A percentile compares a stretch with the other conserved stretches of the same genome.
Evolutionary conservation across 148 eudicot genomes (phyloP).

Genomic region (Camellia japonica): DNA sequence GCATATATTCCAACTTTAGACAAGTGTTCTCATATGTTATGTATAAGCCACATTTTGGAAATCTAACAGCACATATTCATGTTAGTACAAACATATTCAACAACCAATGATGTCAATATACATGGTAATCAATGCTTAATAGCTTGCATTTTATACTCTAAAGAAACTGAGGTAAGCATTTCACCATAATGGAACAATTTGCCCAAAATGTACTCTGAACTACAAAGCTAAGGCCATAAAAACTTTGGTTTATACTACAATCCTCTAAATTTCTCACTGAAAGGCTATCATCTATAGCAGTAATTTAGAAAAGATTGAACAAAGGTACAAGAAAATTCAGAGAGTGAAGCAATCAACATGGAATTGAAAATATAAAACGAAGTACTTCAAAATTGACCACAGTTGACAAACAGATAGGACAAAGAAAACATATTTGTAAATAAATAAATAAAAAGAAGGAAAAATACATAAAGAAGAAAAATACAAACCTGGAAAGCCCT

Average conservation of each 20-base stretch:
- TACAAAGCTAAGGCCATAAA: neutral
- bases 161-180: neutral
- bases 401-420: no score
- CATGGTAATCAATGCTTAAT: neutral
- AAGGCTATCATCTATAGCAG: constrained; percentile 74
- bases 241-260: neutral
- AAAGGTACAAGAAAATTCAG: no score
- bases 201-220: neutral
- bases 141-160: neutral
- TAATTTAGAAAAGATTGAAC: constrained; percentile 24
- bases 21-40: neutral
- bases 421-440: no score
- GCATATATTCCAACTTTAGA: neutral
- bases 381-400: no score
- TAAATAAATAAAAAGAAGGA: no score
- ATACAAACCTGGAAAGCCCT: no score
- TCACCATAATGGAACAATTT: neutral
- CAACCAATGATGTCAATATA: neutral
- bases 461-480: no score
- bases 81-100: neutral
- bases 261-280: constrained; percentile 94
- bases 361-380: no score
- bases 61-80: neutral
- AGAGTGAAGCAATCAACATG: no score
- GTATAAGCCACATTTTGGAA: neutral